These are phyloP conservation scores for Odontarrhena argentea DNA, from an alignment of 345 rosid genomes.

Conservation along the genomic window DNA sequence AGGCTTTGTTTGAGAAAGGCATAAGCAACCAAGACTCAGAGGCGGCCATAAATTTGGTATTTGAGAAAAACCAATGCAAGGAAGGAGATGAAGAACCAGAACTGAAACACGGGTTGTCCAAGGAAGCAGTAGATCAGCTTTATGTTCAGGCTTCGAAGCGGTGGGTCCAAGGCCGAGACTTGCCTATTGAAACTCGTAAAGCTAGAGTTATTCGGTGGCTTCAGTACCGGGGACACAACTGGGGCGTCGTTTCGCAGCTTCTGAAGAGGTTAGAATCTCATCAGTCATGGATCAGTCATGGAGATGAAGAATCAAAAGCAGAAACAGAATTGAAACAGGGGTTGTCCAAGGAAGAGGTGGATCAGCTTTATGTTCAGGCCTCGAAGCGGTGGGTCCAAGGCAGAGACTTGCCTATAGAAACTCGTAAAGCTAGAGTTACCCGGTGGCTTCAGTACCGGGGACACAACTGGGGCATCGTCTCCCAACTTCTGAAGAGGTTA, in stretches of 20 bases:
- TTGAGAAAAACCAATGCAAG: constrained; percentile 45
- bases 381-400: constrained; percentile 75
- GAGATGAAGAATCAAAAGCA: constrained; percentile 26
- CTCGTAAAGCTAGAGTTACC: constrained; percentile 69
- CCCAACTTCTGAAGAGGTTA: constrained; percentile 58
- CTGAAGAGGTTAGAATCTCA: constrained; percentile 64
- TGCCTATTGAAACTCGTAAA: constrained; percentile 65
- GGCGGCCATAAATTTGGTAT: constrained; percentile 70
- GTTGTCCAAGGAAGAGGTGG: constrained; percentile 62
- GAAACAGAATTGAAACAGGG: constrained; percentile 51
- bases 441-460: constrained; percentile 95
- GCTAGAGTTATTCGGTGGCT: constrained; percentile 84
- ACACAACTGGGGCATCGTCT: constrained; percentile 69
- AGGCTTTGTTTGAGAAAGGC: constrained; percentile 77
- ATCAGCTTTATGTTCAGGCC: constrained; percentile 67
- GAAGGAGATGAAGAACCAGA: constrained; percentile 50
- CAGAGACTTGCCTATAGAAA: constrained; percentile 59
- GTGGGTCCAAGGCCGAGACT: constrained; percentile 66
- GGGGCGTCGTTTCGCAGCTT: constrained; percentile 61
- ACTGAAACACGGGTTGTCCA: constrained; percentile 58
- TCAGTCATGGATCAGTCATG: constrained; percentile 2
- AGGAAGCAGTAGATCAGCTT: constrained; percentile 64
- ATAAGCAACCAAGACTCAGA: constrained; percentile 54
- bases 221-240: constrained; percentile 84
- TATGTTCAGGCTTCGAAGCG: constrained; percentile 69